phyloP scores from a whole-genome alignment of 2,329 filamentous ascomycete genomes.

The Colletotrichum lupini region DNA sequence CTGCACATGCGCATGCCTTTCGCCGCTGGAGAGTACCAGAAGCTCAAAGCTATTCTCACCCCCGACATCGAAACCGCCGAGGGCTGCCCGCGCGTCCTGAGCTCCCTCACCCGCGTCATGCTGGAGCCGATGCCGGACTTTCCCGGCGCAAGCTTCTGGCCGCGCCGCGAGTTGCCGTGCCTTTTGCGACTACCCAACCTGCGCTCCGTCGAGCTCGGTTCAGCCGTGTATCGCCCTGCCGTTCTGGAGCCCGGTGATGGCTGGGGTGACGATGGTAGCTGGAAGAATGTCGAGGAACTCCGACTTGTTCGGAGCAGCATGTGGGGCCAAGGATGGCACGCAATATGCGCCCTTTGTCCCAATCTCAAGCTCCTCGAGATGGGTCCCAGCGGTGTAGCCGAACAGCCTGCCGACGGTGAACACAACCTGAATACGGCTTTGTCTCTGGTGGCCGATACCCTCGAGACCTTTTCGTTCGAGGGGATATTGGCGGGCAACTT shows the following conservation, averaged over 20 bases:
- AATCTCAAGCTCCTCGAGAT: slow-evolving; percentile 33
- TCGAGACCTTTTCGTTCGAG: slow-evolving; percentile 31
- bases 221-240: slow-evolving; percentile 28
- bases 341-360: slow-evolving; percentile 32
- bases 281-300: slow-evolving; percentile 34
- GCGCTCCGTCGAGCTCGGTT: slow-evolving; percentile 31
- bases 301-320: slow-evolving; percentile 32
- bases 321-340: slow-evolving; percentile 33
- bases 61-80: slow-evolving; percentile 29
- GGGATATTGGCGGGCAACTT: slow-evolving; percentile 30
- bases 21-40: slow-evolving; percentile 32
- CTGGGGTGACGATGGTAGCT: slow-evolving; percentile 33
- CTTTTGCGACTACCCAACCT: slow-evolving; percentile 27
- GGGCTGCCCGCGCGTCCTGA: slow-evolving; percentile 28
- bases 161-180: slow-evolving; percentile 30
- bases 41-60: slow-evolving; percentile 31
- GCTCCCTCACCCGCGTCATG: slow-evolving; percentile 34
- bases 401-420: slow-evolving; percentile 31
- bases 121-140: slow-evolving; percentile 34
- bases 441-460: slow-evolving; percentile 23
- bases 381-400: slow-evolving; percentile 27
- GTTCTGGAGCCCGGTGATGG: slow-evolving; percentile 26
- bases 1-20: slow-evolving; percentile 35
- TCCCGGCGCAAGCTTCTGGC: slow-evolving; percentile 31
- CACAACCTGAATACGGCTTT: slow-evolving; percentile 32